Evolutionary conservation across 257 asterid species (phyloP).

Genomic region (Thymus quinquecostatus): DNA sequence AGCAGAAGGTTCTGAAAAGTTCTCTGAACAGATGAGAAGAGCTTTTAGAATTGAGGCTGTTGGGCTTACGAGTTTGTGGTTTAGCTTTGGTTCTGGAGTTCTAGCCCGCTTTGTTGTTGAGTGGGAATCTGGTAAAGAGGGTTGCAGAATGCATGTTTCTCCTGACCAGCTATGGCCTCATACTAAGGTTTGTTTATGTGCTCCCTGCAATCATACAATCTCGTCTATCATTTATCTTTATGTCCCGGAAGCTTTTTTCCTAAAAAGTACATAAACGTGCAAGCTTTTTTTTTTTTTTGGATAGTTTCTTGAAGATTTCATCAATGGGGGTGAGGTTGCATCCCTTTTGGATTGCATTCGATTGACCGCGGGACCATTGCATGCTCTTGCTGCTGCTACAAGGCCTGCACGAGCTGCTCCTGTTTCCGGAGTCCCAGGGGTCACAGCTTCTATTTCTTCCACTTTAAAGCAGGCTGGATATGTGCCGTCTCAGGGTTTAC

Average conservation of each 20-base stretch:
- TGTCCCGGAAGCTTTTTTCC: constrained; percentile 15
- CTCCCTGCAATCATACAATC: neutral
- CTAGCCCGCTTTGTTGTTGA: constrained; percentile 98
- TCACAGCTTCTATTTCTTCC: constrained; percentile 61
- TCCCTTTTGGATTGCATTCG: constrained; percentile 97
- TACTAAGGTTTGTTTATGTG: constrained; percentile 71
- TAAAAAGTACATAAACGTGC: constrained; percentile 15
- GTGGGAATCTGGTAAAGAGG: constrained; percentile 97
- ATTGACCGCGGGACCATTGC: constrained; percentile 98
- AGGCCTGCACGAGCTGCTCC: constrained; percentile 99
- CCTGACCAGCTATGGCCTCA: constrained; percentile 99
- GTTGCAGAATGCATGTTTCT: constrained; percentile 98
- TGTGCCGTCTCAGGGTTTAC: constrained; percentile 55
- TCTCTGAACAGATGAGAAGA: constrained; percentile 84
- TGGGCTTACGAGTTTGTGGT: constrained; percentile 97
- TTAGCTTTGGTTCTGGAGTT: constrained; percentile 92
- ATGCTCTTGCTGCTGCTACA: constrained; percentile 99
- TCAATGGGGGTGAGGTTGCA: constrained; percentile 95
- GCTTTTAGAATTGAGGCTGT: constrained; percentile 95
- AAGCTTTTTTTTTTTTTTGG: constrained; percentile 14
- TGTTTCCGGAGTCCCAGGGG: constrained; percentile 78
- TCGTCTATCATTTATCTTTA: constrained; percentile 21
- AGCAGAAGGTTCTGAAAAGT: constrained; percentile 63
- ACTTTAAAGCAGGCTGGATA: constrained; percentile 70
- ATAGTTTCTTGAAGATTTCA: constrained; percentile 98